Evolutionary conservation across 2,329 filamentous ascomycete species (phyloP), one percentile per base, ranked within the genome.

Genomic region (Lithohypha guttulata): DNA sequence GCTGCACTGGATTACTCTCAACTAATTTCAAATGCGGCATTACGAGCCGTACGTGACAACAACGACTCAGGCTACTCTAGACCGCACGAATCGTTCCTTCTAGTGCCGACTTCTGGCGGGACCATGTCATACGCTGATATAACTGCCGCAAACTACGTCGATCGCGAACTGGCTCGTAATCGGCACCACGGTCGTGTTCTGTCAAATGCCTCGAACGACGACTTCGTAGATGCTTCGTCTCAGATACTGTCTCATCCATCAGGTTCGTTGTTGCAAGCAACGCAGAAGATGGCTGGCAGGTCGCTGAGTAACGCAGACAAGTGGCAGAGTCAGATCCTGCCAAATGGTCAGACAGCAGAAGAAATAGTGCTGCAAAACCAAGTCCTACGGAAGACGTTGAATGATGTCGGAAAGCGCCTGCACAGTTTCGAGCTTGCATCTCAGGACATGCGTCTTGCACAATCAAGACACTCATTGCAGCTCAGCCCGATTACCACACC

Each of bases 41-140:
- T 96, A 39, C 75, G 80, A 36, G 84, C 87, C 1, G 71, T 94
- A 28, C 71, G 77, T 14, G 78, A 83, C 41, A 79, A 80, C 32
- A 60, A 63, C 20, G 76, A 75, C 0, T 71, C 78, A 19, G 70
- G 71, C 11, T 81, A 82, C 6, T 65, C 73, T 11, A 82, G 83
- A 52, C 46, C 61, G 3, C 66, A 67, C 5, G 71, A 75, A 48
- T 91, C 83, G 6, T 98, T 98, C 64, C 96, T 95, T 57, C 82
- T 96, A 1, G 91, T 98, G 1, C 91, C 89, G 3, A 83, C 84
- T 0, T 85, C 83, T 13, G 89, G 91, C 4, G 86, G 89, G 47
- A 95, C 86, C 2, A 81, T 87, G 44, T 91, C 86, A 0, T 98
- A 96, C 55, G 87, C 91, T 30, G 86, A 82, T 46, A 95, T 98